phyloP scores from a whole-genome alignment of 768 basidiomycete species.

The Gloeopeniophorella convolvens region DNA sequence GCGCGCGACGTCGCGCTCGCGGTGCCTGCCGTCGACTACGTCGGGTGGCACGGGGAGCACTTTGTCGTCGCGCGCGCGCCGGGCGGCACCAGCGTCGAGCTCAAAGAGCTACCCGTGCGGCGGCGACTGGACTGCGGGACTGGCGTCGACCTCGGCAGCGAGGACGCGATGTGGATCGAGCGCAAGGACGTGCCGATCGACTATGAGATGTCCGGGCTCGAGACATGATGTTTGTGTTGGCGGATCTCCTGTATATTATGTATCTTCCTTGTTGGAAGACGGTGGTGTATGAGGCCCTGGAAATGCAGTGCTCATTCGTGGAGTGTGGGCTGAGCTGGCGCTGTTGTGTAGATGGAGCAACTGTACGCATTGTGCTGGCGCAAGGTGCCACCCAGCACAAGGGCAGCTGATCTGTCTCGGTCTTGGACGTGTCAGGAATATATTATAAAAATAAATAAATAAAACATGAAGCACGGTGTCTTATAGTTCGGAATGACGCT shows the following conservation, averaged over 20 bases:
- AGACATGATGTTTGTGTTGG: slow-evolving; percentile 21
- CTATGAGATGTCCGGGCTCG: slow-evolving; percentile 55
- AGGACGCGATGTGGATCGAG: slow-evolving; percentile 61
- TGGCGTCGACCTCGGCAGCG: slow-evolving; percentile 57
- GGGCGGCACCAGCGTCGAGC: slow-evolving; percentile 28
- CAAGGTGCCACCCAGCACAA: too few species aligned
- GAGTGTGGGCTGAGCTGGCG: too few species aligned
- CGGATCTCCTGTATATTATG: background rate
- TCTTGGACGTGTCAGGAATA: too few species aligned
- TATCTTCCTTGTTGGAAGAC: background rate
- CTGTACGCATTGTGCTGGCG: too few species aligned
- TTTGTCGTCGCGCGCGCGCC: slow-evolving; percentile 51
- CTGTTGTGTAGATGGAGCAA: too few species aligned
- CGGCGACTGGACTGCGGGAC: slow-evolving; percentile 56
- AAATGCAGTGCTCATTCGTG: too few species aligned
- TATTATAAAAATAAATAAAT: too few species aligned
- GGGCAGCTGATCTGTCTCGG: too few species aligned
- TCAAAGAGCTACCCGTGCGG: slow-evolving; percentile 56
- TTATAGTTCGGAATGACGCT: too few species aligned
- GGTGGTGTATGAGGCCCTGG: too few species aligned
- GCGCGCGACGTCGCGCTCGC: slow-evolving; percentile 44
- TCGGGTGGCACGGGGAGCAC: slow-evolving; percentile 72
- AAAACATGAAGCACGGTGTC: too few species aligned
- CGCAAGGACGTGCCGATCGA: slow-evolving; percentile 73
- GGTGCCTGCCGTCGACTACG: slow-evolving; percentile 51